Base-by-base conservation (phyloP, 2,329 filamentous ascomycete species). In the Alternaria gansuensis region DNA sequence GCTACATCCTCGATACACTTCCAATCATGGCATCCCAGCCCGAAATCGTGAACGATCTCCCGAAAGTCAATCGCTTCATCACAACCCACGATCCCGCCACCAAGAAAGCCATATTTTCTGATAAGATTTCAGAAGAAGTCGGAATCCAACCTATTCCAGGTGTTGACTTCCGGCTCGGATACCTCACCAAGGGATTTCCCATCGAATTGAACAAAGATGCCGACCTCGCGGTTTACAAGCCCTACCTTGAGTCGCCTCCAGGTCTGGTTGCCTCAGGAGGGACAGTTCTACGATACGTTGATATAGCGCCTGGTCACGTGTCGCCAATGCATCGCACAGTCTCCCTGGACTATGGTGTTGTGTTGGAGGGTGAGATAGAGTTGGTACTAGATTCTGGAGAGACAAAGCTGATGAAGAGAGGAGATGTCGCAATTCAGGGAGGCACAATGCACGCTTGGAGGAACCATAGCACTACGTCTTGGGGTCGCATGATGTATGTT, bases 121-220 rank as follows among this genome's bases (percentile, higher is more conserved):
- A 65, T 26, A 60, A 63, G 1, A 10, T 77, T 5, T 57, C 65
- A 4, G 71, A 74, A 33, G 69, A 73, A 5, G 54, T 60, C 8
- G 59, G 58, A 40, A 64, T 68, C 51, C 49, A 63, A 41, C 54
- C 11, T 6, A 67, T 75, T 4, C 70, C 70, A 11, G 54, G 44
- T 24, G 72, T 70, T 6, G 72, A 70, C 21, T 84, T 85, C 65
- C 75, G 75, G 17, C 78, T 84, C 3, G 77, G 75, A 39, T 86
- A 85, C 67, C 78, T 81, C 5, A 82, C 84, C 3, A 77, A 80
- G 31, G 67, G 74, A 36, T 80, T 79, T 57, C 83, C 84, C 0
- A 77, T 80, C 13, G 65, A 81, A 36, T 71, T 86, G 36, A 77
- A 77, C 68, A 61, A 72, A 9, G 77, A 82, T 49, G 67, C 75